Percentiles rank a stretch among this genome's conserved stretches.
Evolutionary conservation across 2,329 filamentous ascomycete species (phyloP).

Genomic region (Alternaria metachromatica): DNA sequence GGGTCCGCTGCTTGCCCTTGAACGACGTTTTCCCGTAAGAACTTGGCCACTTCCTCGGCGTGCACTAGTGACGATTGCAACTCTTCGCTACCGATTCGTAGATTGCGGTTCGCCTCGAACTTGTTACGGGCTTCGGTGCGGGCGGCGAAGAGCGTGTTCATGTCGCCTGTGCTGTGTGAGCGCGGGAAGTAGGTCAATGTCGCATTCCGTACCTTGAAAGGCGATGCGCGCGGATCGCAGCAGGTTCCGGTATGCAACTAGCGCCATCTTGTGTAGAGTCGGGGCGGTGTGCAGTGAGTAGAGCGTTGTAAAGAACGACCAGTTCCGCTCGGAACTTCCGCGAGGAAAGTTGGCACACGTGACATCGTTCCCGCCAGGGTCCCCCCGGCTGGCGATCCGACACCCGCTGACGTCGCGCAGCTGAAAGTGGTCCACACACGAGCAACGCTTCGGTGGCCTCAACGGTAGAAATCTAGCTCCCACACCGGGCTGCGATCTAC

Average conservation of each 20-base stretch:
- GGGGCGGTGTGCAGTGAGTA: neutral
- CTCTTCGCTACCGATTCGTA: constrained; percentile 65
- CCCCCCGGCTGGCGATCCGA: constrained; percentile 32
- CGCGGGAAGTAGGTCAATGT: neutral
- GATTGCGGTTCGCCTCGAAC: constrained; percentile 72
- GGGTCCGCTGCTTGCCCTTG: constrained; percentile 70
- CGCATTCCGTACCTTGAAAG: constrained; percentile 72
- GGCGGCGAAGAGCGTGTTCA: constrained; percentile 71
- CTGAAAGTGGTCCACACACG: constrained; percentile 22
- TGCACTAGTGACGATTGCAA: constrained; percentile 72
- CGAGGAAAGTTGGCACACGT: constrained; percentile 31
- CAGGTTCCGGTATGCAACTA: constrained; percentile 80
- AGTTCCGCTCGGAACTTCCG: constrained; percentile 18
- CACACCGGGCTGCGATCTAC: constrained; percentile 35
- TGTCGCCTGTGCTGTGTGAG: constrained; percentile 66
- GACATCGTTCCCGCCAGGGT: constrained; percentile 21
- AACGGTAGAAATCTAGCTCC: constrained; percentile 28
- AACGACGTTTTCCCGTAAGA: constrained; percentile 84
- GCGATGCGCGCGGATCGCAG: constrained; percentile 82
- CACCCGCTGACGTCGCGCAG: constrained; percentile 31
- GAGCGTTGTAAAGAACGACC: neutral
- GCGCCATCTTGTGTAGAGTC: constrained; percentile 60
- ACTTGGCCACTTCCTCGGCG: constrained; percentile 80
- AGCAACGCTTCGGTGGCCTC: constrained; percentile 37
- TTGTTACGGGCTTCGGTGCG: constrained; percentile 72